Base-by-base conservation (phyloP, 2,329 filamentous ascomycete genomes). In the Dothiorella sarmentorum region DNA sequence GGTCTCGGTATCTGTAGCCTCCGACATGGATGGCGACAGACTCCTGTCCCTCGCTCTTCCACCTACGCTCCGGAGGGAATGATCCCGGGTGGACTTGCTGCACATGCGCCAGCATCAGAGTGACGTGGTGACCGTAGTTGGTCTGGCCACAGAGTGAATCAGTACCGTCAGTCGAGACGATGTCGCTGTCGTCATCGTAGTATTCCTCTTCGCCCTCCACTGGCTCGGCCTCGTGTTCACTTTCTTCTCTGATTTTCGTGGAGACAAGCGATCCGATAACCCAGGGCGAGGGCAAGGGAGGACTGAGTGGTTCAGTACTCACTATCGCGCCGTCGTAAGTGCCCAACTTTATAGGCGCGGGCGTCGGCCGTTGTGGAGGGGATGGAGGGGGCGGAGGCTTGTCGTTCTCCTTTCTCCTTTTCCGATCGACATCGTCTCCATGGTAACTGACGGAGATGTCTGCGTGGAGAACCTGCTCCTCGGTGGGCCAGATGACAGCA, bases 1-100 rank as follows among this genome's bases (percentile, higher is more conserved):
- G 53, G 7, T 45, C 29, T 20, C 53, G 33, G 17, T 45, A 58
- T 24, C 33, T 58, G 13, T 58, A 40, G 6, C 24, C 29, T 7
- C 53, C 53, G 6, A 43, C 17, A 29, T 56, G 26, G 26, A 56
- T 37, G 4, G 53, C 40, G 17, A 56, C 27, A n/a, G 53, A n/a
- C 15, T 56, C 53, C 29, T 56, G 53, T 1, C 40, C 53, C 15
- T 44, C 11, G 37, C 53, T 56, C 26, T 45, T 56, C 24, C 40
- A 56, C 38, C 15, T 44, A 7, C 53, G 40, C 17, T 45, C 13
- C 10, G 22, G 17, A 24, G 38, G 53, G 6, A 56, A 37, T n/a
- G 27, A 35, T 13, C 53, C 53, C 3, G 52, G 52, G 24, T 43
- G 26, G n/a, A 38, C 26, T 26, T 56, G 52, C 26, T 53, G 49